Conservation (phyloP, 2,329 filamentous ascomycete genomes). For the Stagonosporopsis chrysanthemi region DNA sequence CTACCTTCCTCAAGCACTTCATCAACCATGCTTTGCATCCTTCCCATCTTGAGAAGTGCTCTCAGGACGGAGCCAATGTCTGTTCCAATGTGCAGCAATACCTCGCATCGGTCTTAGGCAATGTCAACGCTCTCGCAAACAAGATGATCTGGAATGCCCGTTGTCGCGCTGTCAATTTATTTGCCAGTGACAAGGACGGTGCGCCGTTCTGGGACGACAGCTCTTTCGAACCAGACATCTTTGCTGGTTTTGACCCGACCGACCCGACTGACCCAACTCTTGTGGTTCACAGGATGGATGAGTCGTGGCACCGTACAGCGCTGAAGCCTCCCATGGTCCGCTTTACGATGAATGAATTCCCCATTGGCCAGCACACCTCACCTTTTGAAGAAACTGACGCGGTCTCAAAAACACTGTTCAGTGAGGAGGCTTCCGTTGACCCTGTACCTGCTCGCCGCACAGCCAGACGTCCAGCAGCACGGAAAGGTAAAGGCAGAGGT, state of each 20-base stretch:
- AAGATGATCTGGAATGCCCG: slow-evolving; percentile 38
- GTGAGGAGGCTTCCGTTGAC: neutral
- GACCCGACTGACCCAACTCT: slow-evolving; percentile 9
- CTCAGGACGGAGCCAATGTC: slow-evolving; percentile 2
- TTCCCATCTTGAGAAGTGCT: slow-evolving; percentile 22
- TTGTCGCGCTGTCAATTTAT: slow-evolving; percentile 26
- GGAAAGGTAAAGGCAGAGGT: slow-evolving; percentile 10
- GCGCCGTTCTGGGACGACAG: slow-evolving; percentile 31
- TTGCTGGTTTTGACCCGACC: slow-evolving; percentile 22
- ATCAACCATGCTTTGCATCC: slow-evolving; percentile 30
- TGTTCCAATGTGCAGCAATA: slow-evolving; percentile 12
- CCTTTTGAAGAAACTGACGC: slow-evolving; percentile 33
- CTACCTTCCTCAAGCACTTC: slow-evolving; percentile 32
- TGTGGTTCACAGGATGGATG: slow-evolving; percentile 24
- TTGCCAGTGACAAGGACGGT: slow-evolving; percentile 25
- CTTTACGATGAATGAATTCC: slow-evolving; percentile 30
- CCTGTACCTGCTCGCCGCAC: slow-evolving; percentile 20
- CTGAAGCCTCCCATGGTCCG: slow-evolving; percentile 27
- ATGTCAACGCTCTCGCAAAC: slow-evolving; percentile 27
- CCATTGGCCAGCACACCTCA: slow-evolving; percentile 19
- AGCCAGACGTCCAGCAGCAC: slow-evolving; percentile 12
- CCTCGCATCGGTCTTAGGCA: slow-evolving; percentile 24
- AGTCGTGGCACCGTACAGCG: slow-evolving; percentile 31
- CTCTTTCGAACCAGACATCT: slow-evolving; percentile 19
- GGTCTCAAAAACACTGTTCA: slow-evolving; percentile 19